A percentile compares a stretch with the other conserved stretches of the same genome.
phyloP scores from a whole-genome alignment of 371 early-diverging fungal species.

The Haplosporangium sp. region DNA sequence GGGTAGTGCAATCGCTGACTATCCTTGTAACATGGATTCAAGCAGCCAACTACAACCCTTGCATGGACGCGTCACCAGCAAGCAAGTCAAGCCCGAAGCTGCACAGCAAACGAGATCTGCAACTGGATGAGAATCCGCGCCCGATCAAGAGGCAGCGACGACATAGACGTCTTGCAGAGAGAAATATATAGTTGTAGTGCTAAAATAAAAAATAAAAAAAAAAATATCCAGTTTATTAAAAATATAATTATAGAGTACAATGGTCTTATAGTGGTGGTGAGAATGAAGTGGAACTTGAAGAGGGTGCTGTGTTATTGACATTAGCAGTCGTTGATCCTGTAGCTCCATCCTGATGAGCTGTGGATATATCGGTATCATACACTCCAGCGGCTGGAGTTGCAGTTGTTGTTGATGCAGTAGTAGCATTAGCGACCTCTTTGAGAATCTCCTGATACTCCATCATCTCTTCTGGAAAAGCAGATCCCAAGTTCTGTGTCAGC shows the following conservation, averaged over 20 bases:
- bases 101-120: conserved; percentile 11
- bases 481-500: conserved; percentile 37
- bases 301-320: conserved; percentile 4
- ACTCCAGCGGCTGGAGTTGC: conserved; percentile 56
- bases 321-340: neutral
- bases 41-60: conserved; percentile 33
- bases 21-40: conserved; percentile 35
- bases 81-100: neutral
- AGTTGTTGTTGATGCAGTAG: conserved; percentile 2
- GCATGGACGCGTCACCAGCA: conserved; percentile 8
- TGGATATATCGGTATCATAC: neutral
- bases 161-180: neutral
- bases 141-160: conserved; percentile 11
- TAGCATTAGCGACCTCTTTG: conserved; percentile 1
- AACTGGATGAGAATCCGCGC: neutral
- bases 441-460: conserved; percentile 22
- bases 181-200: neutral
- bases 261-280: conserved; percentile 10
- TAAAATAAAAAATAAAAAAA: neutral
- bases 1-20: conserved; percentile 36
- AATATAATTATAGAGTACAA: neutral
- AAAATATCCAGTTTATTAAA: neutral
- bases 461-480: conserved; percentile 42
- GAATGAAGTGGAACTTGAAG: conserved; percentile 7
- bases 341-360: conserved; percentile 1